Evolutionary conservation across 495 filamentous ascomycete genomes (phyloP).

Genomic region (Eremomyces bilateralis): DNA sequence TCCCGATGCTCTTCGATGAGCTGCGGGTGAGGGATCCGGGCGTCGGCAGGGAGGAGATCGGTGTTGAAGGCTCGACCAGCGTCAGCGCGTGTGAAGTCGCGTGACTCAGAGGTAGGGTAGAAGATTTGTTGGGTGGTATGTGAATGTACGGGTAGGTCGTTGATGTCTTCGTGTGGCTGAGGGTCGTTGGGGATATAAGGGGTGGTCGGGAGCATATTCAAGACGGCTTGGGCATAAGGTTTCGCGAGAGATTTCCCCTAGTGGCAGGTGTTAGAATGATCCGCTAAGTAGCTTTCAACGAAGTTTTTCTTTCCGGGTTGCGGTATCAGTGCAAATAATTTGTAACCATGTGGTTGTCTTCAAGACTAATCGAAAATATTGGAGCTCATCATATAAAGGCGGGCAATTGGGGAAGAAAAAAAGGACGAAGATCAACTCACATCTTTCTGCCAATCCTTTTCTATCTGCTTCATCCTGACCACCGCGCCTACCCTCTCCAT

Average conservation of each 20-base stretch:
- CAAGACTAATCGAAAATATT: constrained; percentile 93
- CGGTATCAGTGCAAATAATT: no score
- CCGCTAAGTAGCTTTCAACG: no score
- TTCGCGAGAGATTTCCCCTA: constrained; percentile 59
- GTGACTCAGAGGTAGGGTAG: constrained; percentile 73
- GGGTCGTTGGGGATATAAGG: constrained; percentile 13
- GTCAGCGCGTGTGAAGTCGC: constrained; percentile 70
- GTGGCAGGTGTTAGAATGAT: constrained; percentile 1
- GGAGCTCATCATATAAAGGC: constrained; percentile 45
- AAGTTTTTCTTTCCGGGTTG: no score
- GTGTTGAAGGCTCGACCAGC: constrained; percentile 64
- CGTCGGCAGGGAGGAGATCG: constrained; percentile 60
- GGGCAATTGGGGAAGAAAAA: constrained; percentile 7
- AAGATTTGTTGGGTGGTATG: constrained; percentile 69
- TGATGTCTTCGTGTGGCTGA: constrained; percentile 58
- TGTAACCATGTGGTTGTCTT: constrained; percentile 56
- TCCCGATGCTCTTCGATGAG: constrained; percentile 31
- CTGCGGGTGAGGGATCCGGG: constrained; percentile 75
- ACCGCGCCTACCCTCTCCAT: constrained; percentile 78
- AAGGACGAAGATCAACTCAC: constrained; percentile 30
- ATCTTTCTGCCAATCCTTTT: constrained; percentile 50
- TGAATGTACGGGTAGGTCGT: constrained; percentile 70
- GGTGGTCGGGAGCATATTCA: constrained; percentile 54
- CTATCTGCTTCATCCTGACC: constrained; percentile 66
- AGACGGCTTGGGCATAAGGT: constrained; percentile 53